Evolutionary conservation across 164 flowering plant species (phyloP).

Genomic region (Macadamia tetraphylla): DNA sequence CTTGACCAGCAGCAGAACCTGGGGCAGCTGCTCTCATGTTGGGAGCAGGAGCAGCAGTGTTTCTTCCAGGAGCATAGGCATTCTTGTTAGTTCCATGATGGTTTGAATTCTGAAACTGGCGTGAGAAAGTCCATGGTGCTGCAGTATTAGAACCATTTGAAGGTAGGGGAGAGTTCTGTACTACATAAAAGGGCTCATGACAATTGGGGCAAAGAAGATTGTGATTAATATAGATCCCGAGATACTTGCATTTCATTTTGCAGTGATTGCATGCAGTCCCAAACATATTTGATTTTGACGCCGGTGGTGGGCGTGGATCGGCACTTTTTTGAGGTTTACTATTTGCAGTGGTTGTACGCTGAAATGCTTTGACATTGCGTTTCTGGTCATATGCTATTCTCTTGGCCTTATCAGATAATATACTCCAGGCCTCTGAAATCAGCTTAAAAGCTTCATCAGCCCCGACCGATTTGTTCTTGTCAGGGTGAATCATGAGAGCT

Average conservation of each 20-base stretch:
- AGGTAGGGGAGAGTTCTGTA: conserved; percentile 50
- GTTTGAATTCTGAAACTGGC: conserved; percentile 28
- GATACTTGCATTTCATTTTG: conserved; percentile 79
- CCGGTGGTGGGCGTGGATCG: conserved; percentile 24
- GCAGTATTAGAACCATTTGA: conserved; percentile 27
- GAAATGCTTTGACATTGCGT: conserved; percentile 29
- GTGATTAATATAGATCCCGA: conserved; percentile 56
- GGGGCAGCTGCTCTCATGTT: conserved; percentile 24
- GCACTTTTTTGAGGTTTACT: conserved; percentile 28
- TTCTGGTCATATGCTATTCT: conserved; percentile 58
- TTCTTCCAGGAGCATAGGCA: conserved; percentile 21
- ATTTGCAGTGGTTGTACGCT: conserved; percentile 26
- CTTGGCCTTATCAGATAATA: conserved; percentile 68
- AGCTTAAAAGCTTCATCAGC: conserved; percentile 91
- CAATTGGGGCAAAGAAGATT: conserved; percentile 71
- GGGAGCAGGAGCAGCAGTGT: conserved; percentile 11
- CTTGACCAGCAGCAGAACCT: conserved; percentile 51
- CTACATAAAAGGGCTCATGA: conserved; percentile 61
- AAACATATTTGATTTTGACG: conserved; percentile 41
- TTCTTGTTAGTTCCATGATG: conserved; percentile 23
- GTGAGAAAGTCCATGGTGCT: conserved; percentile 33
- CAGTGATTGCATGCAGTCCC: conserved; percentile 79
- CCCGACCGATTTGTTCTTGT: conserved; percentile 85
- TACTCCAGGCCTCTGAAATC: conserved; percentile 85
- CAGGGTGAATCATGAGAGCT: conserved; percentile 89